A percentile compares a stretch with the other conserved stretches of the same genome.
These are phyloP conservation scores for Chenopodium suecicum DNA, from an alignment of 148 eudicot species.

Conservation along the genomic window DNA sequence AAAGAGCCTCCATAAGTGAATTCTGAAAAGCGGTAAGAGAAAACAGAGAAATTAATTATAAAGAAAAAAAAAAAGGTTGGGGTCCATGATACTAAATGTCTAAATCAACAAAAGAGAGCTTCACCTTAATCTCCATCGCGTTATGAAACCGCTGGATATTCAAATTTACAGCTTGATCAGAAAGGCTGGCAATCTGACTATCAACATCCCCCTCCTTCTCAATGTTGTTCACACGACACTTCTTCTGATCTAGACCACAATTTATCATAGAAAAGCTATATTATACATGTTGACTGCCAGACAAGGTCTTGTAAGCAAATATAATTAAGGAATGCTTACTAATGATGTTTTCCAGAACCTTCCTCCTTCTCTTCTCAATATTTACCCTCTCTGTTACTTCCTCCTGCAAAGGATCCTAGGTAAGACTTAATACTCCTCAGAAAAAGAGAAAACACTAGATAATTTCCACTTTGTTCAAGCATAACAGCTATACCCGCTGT, in stretches of 20 bases:
- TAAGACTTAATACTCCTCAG: background rate
- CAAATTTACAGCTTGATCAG: slow-evolving; percentile 46
- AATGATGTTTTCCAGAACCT: slow-evolving; percentile 54
- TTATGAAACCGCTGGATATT: slow-evolving; percentile 52
- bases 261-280: slow-evolving; percentile 15
- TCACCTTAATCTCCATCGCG: slow-evolving; percentile 68
- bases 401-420: slow-evolving; percentile 45
- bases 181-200: slow-evolving; percentile 47
- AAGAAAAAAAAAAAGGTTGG: background rate
- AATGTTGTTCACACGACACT: slow-evolving; percentile 38
- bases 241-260: slow-evolving; percentile 53
- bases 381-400: slow-evolving; percentile 40
- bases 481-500: slow-evolving; percentile 55
- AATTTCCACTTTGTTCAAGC: slow-evolving; percentile 16
- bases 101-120: slow-evolving; percentile 8
- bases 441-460: background rate
- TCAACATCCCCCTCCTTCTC: slow-evolving; percentile 63
- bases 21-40: slow-evolving; percentile 40
- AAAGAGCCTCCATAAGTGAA: slow-evolving; percentile 60
- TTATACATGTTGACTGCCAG: background rate
- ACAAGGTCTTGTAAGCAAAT: background rate
- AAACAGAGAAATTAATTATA: background rate
- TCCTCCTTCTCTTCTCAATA: slow-evolving; percentile 50
- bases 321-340: slow-evolving; percentile 47
- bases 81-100: background rate